Percentiles rank a stretch among this genome's conserved stretches.
Evolutionary conservation across 2,329 filamentous ascomycete genomes (phyloP).

Genomic region (Nemania abortiva): DNA sequence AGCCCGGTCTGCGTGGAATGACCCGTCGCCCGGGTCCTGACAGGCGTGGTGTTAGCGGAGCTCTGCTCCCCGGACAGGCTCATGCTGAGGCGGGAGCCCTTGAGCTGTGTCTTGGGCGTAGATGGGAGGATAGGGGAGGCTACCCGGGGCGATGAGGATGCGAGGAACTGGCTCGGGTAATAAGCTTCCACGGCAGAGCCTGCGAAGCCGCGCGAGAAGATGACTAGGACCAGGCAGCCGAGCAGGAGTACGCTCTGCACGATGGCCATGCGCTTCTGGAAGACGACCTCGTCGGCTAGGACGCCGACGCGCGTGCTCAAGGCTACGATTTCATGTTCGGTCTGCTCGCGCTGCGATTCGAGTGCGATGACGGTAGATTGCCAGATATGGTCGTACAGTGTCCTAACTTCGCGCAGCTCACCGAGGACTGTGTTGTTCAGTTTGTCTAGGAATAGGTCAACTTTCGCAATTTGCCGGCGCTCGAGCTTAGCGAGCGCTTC

Average conservation of each 20-base stretch:
- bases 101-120: conserved; percentile 41
- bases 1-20: conserved; percentile 18
- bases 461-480: conserved; percentile 86
- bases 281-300: conserved; percentile 90
- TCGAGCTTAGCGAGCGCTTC: conserved; percentile 90
- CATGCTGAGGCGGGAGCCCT: conserved; percentile 17
- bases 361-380: conserved; percentile 93
- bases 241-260: conserved; percentile 89
- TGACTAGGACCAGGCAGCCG: conserved; percentile 85
- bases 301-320: conserved; percentile 84
- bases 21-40: conserved; percentile 8
- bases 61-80: conserved; percentile 36
- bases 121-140: conserved; percentile 48
- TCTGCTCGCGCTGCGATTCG: conserved; percentile 87
- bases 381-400: conserved; percentile 96
- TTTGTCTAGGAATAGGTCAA: conserved; percentile 81
- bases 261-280: conserved; percentile 91
- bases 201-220: conserved; percentile 74
- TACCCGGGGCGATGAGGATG: conserved; percentile 41
- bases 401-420: conserved; percentile 81
- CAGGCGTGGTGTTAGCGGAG: conserved; percentile 28
- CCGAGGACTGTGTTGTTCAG: conserved; percentile 89
- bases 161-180: conserved; percentile 49
- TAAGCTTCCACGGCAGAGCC: conserved; percentile 48
- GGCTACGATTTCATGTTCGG: conserved; percentile 84